phyloP scores from a whole-genome alignment of 2,329 filamentous ascomycete genomes.

The Ceratocystis papillata region DNA sequence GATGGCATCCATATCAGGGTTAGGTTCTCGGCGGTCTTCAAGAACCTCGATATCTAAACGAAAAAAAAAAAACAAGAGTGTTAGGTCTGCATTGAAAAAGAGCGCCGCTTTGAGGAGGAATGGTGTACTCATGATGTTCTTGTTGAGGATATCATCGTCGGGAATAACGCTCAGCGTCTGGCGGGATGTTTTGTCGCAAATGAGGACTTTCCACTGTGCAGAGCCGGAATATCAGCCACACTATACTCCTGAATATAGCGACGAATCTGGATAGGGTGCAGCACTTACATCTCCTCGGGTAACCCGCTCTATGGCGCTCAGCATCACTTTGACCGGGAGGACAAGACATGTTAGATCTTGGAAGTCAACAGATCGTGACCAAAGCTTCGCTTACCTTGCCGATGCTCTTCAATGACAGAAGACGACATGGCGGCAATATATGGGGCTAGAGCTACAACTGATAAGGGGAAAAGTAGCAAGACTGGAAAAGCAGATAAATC shows the following conservation, averaged over 20 bases:
- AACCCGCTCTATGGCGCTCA: conserved; percentile 64
- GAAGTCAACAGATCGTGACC: neutral
- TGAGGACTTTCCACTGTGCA: conserved; percentile 84
- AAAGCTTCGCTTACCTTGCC: conserved; percentile 34
- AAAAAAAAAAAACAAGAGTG: conserved; percentile 13
- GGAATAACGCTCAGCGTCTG: conserved; percentile 83
- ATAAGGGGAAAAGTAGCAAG: neutral
- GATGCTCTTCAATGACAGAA: conserved; percentile 77
- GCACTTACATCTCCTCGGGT: conserved; percentile 65
- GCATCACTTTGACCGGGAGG: conserved; percentile 41
- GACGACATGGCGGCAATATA: conserved; percentile 53
- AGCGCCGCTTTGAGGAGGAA: conserved; percentile 6
- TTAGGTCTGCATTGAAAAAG: conserved; percentile 21
- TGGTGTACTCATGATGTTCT: conserved; percentile 80
- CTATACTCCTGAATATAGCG: no score
- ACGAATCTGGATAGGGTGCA: neutral
- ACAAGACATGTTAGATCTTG: conserved; percentile 30
- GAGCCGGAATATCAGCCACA: neutral
- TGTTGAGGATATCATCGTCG: conserved; percentile 93
- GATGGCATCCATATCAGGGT: conserved; percentile 85
- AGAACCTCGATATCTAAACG: conserved; percentile 83
- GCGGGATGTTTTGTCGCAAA: conserved; percentile 73
- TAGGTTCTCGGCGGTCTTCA: conserved; percentile 70
- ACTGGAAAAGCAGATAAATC: neutral
- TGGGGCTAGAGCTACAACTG: neutral